phyloP scores from a whole-genome alignment of 208 protist genomes.

The Wallacemonas collosoma region DNA sequence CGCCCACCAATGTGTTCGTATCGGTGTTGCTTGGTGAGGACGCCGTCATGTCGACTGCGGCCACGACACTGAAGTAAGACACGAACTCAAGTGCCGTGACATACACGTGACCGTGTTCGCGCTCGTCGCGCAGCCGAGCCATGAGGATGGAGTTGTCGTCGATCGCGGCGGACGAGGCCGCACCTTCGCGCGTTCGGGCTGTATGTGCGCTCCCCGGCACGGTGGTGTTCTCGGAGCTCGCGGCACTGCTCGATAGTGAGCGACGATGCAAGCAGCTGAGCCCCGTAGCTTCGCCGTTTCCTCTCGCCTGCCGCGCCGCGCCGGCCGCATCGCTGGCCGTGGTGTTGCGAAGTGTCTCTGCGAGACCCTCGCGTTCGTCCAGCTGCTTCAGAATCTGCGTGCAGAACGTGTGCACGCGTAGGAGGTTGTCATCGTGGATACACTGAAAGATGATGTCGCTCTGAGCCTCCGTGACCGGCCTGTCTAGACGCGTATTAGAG shows the following conservation, averaged over 20 bases:
- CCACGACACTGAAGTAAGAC: constrained; percentile 15
- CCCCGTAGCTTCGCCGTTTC: too few relatives aligned
- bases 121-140: background rate
- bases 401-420: constrained; percentile 26
- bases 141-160: background rate
- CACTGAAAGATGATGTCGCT: constrained; percentile 24
- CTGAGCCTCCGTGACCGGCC: constrained; percentile 46
- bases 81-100: constrained; percentile 14
- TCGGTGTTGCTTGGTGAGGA: background rate
- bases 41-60: background rate
- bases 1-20: background rate
- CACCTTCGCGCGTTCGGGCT: background rate
- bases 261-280: too few relatives aligned
- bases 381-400: background rate
- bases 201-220: background rate
- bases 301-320: too few relatives aligned
- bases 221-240: too few relatives aligned
- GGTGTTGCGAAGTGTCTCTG: too few relatives aligned
- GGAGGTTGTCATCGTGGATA: constrained; percentile 42
- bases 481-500: constrained; percentile 52
- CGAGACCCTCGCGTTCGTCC: background rate
- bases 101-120: background rate
- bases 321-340: too few relatives aligned
- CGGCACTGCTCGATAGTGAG: too few relatives aligned
- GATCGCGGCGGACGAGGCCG: background rate